These are phyloP conservation scores for Incumbomyces lentus DNA, from an alignment of 2,329 filamentous ascomycete species.

Conservation along the genomic window DNA sequence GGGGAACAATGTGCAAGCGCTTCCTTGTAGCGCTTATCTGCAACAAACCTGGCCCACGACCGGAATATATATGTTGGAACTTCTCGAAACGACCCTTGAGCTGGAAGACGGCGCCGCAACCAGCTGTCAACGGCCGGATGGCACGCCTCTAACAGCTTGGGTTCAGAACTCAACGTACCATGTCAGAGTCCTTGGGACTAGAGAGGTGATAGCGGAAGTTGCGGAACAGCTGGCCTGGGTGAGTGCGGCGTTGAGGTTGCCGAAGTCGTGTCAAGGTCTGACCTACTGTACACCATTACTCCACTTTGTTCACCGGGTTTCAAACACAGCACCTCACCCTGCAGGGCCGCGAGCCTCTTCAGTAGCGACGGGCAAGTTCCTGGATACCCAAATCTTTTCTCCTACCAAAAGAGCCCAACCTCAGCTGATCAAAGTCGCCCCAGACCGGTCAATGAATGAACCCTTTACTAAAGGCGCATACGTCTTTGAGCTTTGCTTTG, in stretches of 20 bases:
- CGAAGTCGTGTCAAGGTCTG: neutral
- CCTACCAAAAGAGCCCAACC: too few species aligned
- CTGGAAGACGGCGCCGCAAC: neutral
- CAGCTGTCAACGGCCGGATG: neutral
- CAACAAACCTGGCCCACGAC: neutral
- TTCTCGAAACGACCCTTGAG: neutral
- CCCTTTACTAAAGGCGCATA: too few species aligned
- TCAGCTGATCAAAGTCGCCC: too few species aligned
- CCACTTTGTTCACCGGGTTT: neutral
- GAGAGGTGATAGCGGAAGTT: neutral
- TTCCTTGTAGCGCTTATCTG: neutral
- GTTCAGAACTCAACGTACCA: neutral
- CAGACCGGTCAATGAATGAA: too few species aligned
- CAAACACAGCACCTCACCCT: neutral
- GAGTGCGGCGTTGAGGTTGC: neutral
- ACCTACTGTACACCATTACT: conserved; percentile 7
- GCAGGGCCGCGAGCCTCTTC: neutral
- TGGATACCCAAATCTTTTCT: too few species aligned
- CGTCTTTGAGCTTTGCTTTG: conserved; percentile 8
- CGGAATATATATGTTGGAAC: neutral
- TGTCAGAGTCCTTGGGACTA: neutral
- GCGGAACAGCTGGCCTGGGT: neutral
- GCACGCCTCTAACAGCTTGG: neutral
- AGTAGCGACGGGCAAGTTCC: neutral
- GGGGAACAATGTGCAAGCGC: neutral